Percentiles rank a stretch among this genome's conserved stretches.
These are phyloP conservation scores for Hypoxylon sp. DNA, from an alignment of 2,329 filamentous ascomycete species.

Conservation along the genomic window DNA sequence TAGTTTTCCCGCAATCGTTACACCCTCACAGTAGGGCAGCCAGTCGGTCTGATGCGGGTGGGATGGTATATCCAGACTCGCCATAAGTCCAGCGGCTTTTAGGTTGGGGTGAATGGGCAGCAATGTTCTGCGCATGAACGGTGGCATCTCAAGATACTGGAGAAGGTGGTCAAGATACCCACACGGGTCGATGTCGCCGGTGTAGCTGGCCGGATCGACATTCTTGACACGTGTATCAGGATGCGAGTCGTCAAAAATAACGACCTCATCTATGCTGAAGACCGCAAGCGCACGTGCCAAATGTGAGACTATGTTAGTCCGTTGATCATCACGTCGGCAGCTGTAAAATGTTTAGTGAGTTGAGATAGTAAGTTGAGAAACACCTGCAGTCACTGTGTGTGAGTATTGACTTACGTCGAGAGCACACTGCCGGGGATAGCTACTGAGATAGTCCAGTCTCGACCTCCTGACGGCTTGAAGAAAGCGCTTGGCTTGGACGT, in stretches of 20 bases:
- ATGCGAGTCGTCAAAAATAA: constrained; percentile 80
- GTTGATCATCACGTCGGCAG: constrained; percentile 78
- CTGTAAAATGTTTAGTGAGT: constrained; percentile 55
- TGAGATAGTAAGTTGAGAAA: too few species aligned
- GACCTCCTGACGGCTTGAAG: constrained; percentile 72
- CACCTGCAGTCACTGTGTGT: not conserved
- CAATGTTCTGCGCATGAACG: constrained; percentile 79
- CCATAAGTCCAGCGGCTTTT: constrained; percentile 76
- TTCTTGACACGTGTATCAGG: constrained; percentile 58
- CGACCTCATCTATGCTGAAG: constrained; percentile 85
- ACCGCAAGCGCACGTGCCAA: constrained; percentile 85
- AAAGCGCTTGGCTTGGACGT: constrained; percentile 76
- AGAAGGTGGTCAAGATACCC: constrained; percentile 85
- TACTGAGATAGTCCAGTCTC: constrained; percentile 80
- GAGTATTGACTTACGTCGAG: constrained; percentile 67
- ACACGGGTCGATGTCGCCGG: constrained; percentile 78
- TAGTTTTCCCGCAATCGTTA: constrained; percentile 66
- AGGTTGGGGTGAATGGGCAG: constrained; percentile 86
- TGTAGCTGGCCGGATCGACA: constrained; percentile 67
- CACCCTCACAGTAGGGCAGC: constrained; percentile 83
- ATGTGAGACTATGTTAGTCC: constrained; percentile 77
- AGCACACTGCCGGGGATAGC: constrained; percentile 84
- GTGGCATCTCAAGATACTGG: constrained; percentile 85
- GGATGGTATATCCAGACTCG: constrained; percentile 86
- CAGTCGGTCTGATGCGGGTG: constrained; percentile 82